Conservation (phyloP, 2,329 filamentous ascomycete genomes). For the Penicillium hordei region DNA sequence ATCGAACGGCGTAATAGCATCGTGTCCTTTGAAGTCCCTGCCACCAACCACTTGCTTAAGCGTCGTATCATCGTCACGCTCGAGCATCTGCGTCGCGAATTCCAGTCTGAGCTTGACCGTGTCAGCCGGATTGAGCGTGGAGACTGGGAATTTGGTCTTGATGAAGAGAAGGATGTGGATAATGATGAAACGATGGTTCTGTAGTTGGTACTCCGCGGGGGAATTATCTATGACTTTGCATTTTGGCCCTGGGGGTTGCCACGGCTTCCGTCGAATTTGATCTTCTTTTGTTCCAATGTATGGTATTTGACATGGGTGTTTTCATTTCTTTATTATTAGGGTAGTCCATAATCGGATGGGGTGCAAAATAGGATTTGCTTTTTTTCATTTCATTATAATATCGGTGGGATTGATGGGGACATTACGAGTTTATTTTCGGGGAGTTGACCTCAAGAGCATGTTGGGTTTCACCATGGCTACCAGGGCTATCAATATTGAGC, state of each 20-base stretch:
- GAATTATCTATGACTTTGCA: conserved; percentile 3
- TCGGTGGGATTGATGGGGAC: background rate
- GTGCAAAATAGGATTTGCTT: conserved; percentile 18
- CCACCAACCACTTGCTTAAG: conserved; percentile 26
- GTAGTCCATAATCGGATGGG: conserved; percentile 15
- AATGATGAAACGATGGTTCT: conserved; percentile 41
- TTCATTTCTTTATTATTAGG: conserved; percentile 11
- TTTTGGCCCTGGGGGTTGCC: background rate
- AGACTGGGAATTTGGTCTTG: conserved; percentile 71
- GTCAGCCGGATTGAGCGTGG: conserved; percentile 85
- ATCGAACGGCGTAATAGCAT: conserved; percentile 14
- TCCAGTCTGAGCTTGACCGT: conserved; percentile 84
- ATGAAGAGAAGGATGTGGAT: conserved; percentile 27
- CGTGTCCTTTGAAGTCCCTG: conserved; percentile 7
- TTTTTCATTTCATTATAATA: background rate
- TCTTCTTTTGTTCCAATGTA: conserved; percentile 8
- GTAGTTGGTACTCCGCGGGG: conserved; percentile 18
- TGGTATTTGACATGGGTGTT: conserved; percentile 17
- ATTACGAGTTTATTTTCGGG: background rate
- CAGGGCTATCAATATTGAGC: background rate
- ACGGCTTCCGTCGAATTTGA: background rate
- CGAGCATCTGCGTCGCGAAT: conserved; percentile 81
- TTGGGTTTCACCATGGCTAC: background rate
- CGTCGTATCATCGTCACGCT: conserved; percentile 81
- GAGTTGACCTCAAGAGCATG: background rate